These are phyloP conservation scores for Carallia pectinifolia DNA, from an alignment of 345 rosid species.

Conservation along the genomic window DNA sequence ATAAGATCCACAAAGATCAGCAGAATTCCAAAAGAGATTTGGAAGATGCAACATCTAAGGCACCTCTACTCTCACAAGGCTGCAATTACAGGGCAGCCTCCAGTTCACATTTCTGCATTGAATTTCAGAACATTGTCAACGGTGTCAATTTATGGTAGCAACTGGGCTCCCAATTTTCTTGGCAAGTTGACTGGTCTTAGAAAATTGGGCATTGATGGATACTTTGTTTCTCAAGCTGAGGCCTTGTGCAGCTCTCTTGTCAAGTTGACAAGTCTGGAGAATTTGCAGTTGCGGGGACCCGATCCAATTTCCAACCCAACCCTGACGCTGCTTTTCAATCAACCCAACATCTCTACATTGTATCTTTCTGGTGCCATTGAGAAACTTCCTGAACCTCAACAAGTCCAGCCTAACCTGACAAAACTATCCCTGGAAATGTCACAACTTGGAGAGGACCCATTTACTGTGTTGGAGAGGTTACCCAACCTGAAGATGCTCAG, in stretches of 20 bases:
- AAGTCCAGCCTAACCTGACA: constrained; percentile 7
- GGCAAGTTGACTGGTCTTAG: constrained; percentile 5
- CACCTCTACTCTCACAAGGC: constrained; percentile 14
- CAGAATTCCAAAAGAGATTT: constrained; percentile 21
- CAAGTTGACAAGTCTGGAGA: background rate
- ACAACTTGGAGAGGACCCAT: background rate
- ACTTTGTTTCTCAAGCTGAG: constrained; percentile 3
- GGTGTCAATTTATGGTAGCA: background rate
- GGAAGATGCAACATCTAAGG: constrained; percentile 22
- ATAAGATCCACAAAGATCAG: constrained; percentile 17
- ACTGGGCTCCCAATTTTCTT: background rate
- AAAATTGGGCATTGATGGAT: constrained; percentile 5
- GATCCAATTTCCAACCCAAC: constrained; percentile 3
- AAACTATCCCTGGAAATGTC: constrained; percentile 3
- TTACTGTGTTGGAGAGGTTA: background rate
- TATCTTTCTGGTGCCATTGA: constrained; percentile 2
- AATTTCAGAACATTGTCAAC: background rate
- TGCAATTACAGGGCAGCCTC: background rate
- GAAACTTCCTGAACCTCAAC: constrained; percentile 6
- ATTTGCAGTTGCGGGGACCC: background rate
- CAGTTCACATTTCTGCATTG: background rate
- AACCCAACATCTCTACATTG: background rate
- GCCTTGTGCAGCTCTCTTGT: background rate
- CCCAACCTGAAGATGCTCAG: constrained; percentile 11
- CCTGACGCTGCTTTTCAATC: background rate